Evolutionary conservation across 805 yeast genomes (phyloP).

Genomic region (Yarrowia sp.): DNA sequence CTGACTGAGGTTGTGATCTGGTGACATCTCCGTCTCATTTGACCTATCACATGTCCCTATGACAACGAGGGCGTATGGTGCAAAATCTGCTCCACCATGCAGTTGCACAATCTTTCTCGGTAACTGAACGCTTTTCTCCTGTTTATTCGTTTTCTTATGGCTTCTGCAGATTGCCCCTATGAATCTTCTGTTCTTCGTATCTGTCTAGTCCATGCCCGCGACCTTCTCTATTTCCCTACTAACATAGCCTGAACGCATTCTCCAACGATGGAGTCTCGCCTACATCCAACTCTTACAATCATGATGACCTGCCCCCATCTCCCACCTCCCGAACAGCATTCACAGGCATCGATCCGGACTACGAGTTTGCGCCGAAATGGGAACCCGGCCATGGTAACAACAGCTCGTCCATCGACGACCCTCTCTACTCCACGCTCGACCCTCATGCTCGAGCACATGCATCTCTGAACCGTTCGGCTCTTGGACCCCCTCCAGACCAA

Average conservation of each 20-base stretch:
- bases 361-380: constrained; percentile 21
- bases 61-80: not conserved
- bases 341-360: constrained; percentile 24
- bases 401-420: constrained; percentile 13
- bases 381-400: constrained; percentile 5
- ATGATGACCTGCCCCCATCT: constrained; percentile 12
- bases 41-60: not conserved
- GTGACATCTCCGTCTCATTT: too few species aligned
- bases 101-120: too few species aligned
- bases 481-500: not conserved
- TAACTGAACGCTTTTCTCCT: too few species aligned
- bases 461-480: not conserved
- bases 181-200: too few species aligned
- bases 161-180: too few species aligned
- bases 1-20: too few species aligned
- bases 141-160: not conserved
- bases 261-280: constrained; percentile 24
- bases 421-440: constrained; percentile 14
- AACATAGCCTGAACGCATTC: constrained; percentile 21
- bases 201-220: too few species aligned
- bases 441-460: constrained; percentile 14
- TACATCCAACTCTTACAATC: constrained; percentile 12
- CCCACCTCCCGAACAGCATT: constrained; percentile 15
- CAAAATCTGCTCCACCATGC: too few species aligned
- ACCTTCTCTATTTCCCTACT: not conserved